Evolutionary conservation across 2,329 filamentous ascomycete species (phyloP), one percentile per base, ranked within the genome.

Genomic region (Drechslera avenae): DNA sequence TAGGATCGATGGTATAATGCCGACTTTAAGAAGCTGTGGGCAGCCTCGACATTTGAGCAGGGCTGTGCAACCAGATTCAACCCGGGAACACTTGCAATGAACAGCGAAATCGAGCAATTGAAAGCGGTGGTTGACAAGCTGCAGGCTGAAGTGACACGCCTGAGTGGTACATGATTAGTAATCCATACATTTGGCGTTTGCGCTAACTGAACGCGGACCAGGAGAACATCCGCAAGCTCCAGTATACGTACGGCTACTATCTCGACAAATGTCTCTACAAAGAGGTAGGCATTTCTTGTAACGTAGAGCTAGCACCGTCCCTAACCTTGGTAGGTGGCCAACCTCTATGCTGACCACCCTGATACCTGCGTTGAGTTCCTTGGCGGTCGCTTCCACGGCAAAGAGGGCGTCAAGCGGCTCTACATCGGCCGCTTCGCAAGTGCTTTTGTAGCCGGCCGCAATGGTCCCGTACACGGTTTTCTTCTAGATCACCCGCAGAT

Each of bases 221-320:
- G 63, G 77, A 79, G 30, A 79, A 83, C 56, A 76, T 83, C 39
- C 78, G 79, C 49, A 83, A 82, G 62, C 75, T 79, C 3, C 81
- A 83, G 61, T 81, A 80, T 73, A 83, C 80, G 53, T 84, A 83
- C 65, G 81, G 81, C 19, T 83, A 84, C 66, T 84, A 83, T 62
- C 73, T 84, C 19, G 81, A 84, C 70, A 84, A 84, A 57, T 84
- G 81, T 52, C 72, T 84, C 1, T 84, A 83, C 68, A 76, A 82
- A 55, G 79, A 83, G 72, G 80, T 78, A 45, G 14, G 32, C 18
- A 48, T 41, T 3, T 14, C 3, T 28, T 4, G 7, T 4, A 19
- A 13, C 17, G 8, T 9, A 2, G n/a, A 13, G 21, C 19, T 4
- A 36, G 34, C 5, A 10, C 6, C 14, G 5, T 44, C 34, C 17